phyloP scores from a whole-genome alignment of 495 filamentous ascomycete species.

The Daldinia decipiens region DNA sequence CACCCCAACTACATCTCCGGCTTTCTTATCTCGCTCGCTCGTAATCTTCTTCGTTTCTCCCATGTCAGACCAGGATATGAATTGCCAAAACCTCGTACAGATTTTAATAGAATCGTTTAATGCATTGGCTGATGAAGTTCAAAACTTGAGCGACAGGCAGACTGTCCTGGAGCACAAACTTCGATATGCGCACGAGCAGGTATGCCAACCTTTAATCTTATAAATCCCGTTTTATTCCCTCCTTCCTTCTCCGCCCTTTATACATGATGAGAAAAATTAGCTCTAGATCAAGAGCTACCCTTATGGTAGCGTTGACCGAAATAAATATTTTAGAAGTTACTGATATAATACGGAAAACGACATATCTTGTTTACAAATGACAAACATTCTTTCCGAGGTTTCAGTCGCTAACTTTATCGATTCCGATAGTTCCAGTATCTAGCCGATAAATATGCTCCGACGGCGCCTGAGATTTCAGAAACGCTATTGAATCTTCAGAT shows the following conservation, averaged over 20 bases:
- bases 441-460: slow-evolving; percentile 67
- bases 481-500: slow-evolving; percentile 66
- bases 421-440: slow-evolving; percentile 61
- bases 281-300: slow-evolving; percentile 76
- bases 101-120: slow-evolving; percentile 70
- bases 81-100: slow-evolving; percentile 55
- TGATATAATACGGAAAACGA: slow-evolving; percentile 39
- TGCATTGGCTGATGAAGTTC: slow-evolving; percentile 68
- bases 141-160: slow-evolving; percentile 64
- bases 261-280: slow-evolving; percentile 72
- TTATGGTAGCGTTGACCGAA: slow-evolving; percentile 63
- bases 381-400: slow-evolving; percentile 11
- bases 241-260: slow-evolving; percentile 34
- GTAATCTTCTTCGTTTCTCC: background rate
- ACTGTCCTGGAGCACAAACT: slow-evolving; percentile 67
- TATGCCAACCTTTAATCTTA: slow-evolving; percentile 46
- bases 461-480: slow-evolving; percentile 62
- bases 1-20: background rate
- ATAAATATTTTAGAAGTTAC: slow-evolving; percentile 51
- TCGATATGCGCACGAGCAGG: slow-evolving; percentile 66
- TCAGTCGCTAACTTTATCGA: slow-evolving; percentile 27
- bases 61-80: slow-evolving; percentile 49
- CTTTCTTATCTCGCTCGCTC: background rate
- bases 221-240: slow-evolving; percentile 5
- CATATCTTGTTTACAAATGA: slow-evolving; percentile 34